These are phyloP conservation scores for Lavandula angustifolia DNA, from an alignment of 257 asterid species.

Conservation along the genomic window DNA sequence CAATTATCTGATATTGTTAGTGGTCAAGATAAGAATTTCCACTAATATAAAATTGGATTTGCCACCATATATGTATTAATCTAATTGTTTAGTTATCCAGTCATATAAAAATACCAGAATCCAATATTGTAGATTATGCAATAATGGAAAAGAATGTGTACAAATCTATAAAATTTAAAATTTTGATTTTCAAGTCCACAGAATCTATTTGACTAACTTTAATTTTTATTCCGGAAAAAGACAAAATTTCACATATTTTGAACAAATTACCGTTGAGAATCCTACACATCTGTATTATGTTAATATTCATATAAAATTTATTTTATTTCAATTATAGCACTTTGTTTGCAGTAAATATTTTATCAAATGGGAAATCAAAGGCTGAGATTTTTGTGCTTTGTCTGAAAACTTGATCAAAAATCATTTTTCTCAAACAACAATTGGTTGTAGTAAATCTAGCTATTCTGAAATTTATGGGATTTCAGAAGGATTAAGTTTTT, in stretches of 20 bases:
- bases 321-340: neutral
- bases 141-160: neutral
- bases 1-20: too few relatives aligned
- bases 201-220: neutral
- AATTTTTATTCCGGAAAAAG: constrained; percentile 3
- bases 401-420: too few relatives aligned
- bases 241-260: neutral
- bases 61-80: too few relatives aligned
- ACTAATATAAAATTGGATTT: too few relatives aligned
- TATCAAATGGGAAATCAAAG: too few relatives aligned
- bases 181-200: constrained; percentile 7
- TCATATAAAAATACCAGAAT: neutral
- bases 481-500: neutral
- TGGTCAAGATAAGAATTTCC: too few relatives aligned
- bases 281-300: constrained; percentile 1
- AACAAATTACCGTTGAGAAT: neutral
- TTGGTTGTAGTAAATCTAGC: neutral
- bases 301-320: constrained; percentile 1
- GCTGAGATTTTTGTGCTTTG: too few relatives aligned
- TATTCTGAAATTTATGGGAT: neutral
- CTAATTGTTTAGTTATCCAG: too few relatives aligned
- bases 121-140: constrained; percentile 5
- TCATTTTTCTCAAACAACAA: too few relatives aligned
- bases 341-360: neutral
- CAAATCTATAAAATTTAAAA: constrained; percentile 7